These are phyloP conservation scores for Nicotiana paniculata DNA, from an alignment of 257 asterid species.

Conservation along the genomic window DNA sequence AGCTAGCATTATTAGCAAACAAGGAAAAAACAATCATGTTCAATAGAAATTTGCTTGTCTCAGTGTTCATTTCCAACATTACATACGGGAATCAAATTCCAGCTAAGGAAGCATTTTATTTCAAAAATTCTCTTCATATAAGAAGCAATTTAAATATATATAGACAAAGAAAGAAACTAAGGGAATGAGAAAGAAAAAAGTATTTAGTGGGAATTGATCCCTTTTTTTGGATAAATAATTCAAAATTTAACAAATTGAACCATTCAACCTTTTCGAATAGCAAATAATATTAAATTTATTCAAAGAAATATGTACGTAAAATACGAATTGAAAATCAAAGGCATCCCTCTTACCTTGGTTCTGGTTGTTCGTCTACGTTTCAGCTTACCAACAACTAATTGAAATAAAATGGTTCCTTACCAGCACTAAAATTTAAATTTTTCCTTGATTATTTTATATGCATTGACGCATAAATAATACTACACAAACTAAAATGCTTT, in stretches of 20 bases:
- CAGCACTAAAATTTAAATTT: background rate
- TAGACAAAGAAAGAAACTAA: no score
- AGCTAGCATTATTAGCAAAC: background rate
- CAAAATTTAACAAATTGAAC: accelerated
- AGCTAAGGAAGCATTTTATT: background rate
- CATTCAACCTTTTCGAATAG: no score
- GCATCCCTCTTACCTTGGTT: background rate
- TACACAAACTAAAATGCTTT: background rate
- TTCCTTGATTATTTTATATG: background rate
- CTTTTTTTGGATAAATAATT: no score
- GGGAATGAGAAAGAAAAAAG: no score
- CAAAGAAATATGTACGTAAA: no score
- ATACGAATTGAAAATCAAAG: background rate
- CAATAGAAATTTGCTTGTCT: background rate
- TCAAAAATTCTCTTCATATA: no score
- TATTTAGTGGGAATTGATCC: no score
- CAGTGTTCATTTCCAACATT: background rate
- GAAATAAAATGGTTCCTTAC: no score
- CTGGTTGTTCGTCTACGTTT: background rate
- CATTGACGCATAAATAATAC: background rate
- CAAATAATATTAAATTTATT: no score
- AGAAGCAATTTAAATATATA: background rate
- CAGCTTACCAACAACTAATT: background rate
- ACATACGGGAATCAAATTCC: background rate
- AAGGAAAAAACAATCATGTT: background rate